Evolutionary conservation across 768 basidiomycete genomes (phyloP), one percentile per base, ranked within the genome.

Genomic region (Trametes elegans): DNA sequence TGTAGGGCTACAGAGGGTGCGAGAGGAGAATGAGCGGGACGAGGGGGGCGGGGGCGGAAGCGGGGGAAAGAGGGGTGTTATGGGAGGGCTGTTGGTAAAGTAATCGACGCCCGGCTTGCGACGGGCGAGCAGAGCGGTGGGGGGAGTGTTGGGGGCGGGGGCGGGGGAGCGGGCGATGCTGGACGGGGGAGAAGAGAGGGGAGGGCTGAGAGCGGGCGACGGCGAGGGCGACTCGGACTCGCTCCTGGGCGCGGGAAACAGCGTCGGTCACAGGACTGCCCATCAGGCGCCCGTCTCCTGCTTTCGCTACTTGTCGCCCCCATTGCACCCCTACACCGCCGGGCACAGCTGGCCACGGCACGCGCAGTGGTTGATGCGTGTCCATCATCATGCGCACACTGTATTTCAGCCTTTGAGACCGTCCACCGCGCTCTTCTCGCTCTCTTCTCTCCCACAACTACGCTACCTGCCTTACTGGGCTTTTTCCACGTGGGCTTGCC

Each of bases 1-100:
- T n/a, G 45, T 68, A 66, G 35, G 63, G 62, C 63, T 64, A 66
- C 66, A 65, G 56, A 55, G 58, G 60, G 47, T 41, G 55, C 18
- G 44, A 27, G 44, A 3, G 41, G 49, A 13, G 56, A 46, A 42
- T 13, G 48, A 53, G 49, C 55, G 47, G 32, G 35, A 34, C 23
- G 40, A 16, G 27, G 46, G 19, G 7, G 6, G 53, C 16, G 24
- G 36, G 44, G 31, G 38, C 32, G 14, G 45, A 40, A 42, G 31
- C 31, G 34, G 3, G 34, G n/a, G n/a, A 27, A 40, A 40, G 27
- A 23, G 39, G 40, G 40, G 26, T 14, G 28, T 10, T 41, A 31
- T 11, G 42, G 41, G 11, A 42, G 42, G 42, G 46, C 23, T 23
- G n/a, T 5, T 18, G 45, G 48, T 32, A 32, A 38, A 49, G 49